A percentile compares a stretch with the other conserved stretches of the same genome.
Evolutionary conservation across 768 basidiomycete genomes (phyloP).

Genomic region (Leccinellum luteum): DNA sequence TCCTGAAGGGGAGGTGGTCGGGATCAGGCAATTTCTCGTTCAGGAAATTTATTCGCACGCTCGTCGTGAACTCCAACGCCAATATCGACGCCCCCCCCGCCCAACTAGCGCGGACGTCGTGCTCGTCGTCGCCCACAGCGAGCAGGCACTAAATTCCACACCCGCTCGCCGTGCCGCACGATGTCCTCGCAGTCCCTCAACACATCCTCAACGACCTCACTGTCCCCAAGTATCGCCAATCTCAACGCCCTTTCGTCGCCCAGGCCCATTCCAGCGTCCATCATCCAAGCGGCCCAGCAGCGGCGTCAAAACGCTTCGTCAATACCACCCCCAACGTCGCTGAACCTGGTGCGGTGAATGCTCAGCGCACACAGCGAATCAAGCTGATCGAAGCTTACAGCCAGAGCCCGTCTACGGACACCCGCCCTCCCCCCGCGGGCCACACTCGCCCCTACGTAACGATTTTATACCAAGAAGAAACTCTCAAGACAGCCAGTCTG

Average conservation of each 20-base stretch:
- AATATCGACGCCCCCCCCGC: slow-evolving; percentile 11
- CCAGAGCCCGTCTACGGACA: slow-evolving; percentile 45
- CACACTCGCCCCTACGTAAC: slow-evolving; percentile 73
- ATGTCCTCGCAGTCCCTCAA: slow-evolving; percentile 32
- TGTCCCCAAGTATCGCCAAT: slow-evolving; percentile 32
- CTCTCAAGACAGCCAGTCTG: slow-evolving; percentile 49
- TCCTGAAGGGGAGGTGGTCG: slow-evolving; percentile 13
- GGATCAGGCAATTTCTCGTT: slow-evolving; percentile 2
- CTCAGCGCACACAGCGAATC: neutral
- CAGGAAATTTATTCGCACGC: slow-evolving; percentile 25
- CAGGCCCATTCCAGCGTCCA: slow-evolving; percentile 13
- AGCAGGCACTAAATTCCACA: slow-evolving; percentile 20
- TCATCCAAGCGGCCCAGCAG: slow-evolving; percentile 20
- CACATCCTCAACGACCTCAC: slow-evolving; percentile 32
- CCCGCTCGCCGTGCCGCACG: slow-evolving; percentile 16
- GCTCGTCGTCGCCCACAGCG: slow-evolving; percentile 30
- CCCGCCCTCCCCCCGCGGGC: slow-evolving; percentile 39
- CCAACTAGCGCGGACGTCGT: slow-evolving; percentile 10
- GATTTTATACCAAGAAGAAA: slow-evolving; percentile 47
- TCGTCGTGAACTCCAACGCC: slow-evolving; percentile 9
- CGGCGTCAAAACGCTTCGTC: slow-evolving; percentile 38
- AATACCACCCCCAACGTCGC: slow-evolving; percentile 38
- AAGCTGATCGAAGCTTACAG: slow-evolving; percentile 27
- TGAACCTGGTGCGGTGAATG: slow-evolving; percentile 36
- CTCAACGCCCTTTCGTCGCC: slow-evolving; percentile 33